Evolutionary conservation across 768 basidiomycete genomes (phyloP), one percentile per base, ranked within the genome.

Genomic region (Clathrus columnatus): DNA sequence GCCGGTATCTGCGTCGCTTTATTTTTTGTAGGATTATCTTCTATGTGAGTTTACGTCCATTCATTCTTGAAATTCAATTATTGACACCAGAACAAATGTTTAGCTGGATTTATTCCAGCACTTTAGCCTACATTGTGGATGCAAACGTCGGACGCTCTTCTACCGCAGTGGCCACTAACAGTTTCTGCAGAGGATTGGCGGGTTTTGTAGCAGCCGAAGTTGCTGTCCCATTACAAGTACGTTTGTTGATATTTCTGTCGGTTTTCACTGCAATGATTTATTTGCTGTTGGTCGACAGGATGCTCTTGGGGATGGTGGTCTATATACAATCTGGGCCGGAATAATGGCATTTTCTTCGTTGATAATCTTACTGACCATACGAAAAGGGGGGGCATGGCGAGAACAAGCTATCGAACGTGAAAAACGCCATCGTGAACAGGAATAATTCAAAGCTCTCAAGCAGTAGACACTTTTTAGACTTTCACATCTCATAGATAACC

Each of bases 91-190:
- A 23, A 16, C 28, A 26, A 24, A 18, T 18, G 45, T 17, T 28
- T 11, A 81, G 78, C 61, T 74, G 74, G 68, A 80, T 83, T 48
- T 85, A 87, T 64, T 69, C 81, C 16, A 81, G 81, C 49, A 84
- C 86, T 0, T 69, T 94, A 27, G 85, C 91, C 0, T 94, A 92
- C 62, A 74, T 93, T 29, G 89, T 93, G 16, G 91, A 96, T 61
- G 81, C 89, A 4, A 96, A 94, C 65, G 73, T 75, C 5, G 92
- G 91, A 7, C 78, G 87, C 26, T 87, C 87, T 1, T 81, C 85
- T 4, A 80, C 80, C 2, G 89, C 87, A 1, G 79, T 82, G 6
- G 89, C 91, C 0, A 70, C 77, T 26, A 94, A 94, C 66, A 87
- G 85, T 55, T 78, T 77, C 27, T 86, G 86, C 67, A 78, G 91